phyloP scores from a whole-genome alignment of 225 moss, liverwort and hornwort species.

The Bryum argenteum region DNA sequence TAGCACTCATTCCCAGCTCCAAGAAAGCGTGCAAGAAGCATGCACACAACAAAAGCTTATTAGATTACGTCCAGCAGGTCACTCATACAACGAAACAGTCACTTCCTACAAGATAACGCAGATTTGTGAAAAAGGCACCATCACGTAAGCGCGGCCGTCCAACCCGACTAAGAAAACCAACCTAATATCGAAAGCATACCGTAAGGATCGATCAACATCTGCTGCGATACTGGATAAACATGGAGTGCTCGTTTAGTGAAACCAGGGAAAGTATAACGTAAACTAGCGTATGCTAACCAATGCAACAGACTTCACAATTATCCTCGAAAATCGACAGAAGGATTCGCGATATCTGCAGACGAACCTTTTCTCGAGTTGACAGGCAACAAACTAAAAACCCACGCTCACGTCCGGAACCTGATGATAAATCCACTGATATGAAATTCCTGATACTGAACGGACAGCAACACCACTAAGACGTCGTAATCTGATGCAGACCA shows the following conservation, averaged over 20 bases:
- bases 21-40: neutral
- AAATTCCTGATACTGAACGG: neutral
- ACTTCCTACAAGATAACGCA: constrained; percentile 2
- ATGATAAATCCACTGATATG: neutral
- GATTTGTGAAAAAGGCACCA: neutral
- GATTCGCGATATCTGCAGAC: neutral
- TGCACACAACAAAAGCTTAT: neutral
- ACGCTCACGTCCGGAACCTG: neutral
- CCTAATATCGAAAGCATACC: neutral
- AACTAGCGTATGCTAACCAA: neutral
- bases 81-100: neutral
- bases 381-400: neutral
- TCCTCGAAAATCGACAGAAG: neutral
- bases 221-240: constrained; percentile 6
- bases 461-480: neutral
- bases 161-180: neutral
- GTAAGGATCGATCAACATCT: neutral
- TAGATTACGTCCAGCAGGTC: constrained; percentile 3
- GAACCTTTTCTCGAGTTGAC: neutral
- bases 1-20: constrained; percentile 4
- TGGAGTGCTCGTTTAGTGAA: neutral
- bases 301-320: neutral
- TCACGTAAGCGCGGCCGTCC: neutral
- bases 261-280: neutral
- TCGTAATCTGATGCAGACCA: neutral